Base-by-base conservation (phyloP, 2,329 filamentous ascomycete species). In the Gnomoniopsis smithogilvyi region DNA sequence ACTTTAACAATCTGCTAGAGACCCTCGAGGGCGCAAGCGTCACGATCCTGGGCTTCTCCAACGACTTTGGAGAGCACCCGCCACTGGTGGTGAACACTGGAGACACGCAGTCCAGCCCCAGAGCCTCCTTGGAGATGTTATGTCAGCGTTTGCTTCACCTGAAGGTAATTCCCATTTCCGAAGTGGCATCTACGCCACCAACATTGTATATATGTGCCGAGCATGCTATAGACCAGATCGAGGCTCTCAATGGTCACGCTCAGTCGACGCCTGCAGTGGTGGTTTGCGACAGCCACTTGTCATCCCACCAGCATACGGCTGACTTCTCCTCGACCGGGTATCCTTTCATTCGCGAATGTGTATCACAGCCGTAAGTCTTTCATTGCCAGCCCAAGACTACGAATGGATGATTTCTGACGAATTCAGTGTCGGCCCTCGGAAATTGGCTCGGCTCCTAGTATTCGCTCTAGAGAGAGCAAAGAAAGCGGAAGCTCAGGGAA, bases 361-460 rank as follows among this genome's bases (percentile, higher is more conserved):
- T 62, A 14, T 57, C 60, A 30, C 60, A 62, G 24, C 60, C 60
- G 59, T 61, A 51, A 58, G 59, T 55, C 2, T 24, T 30, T 19
- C 7, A 11, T 26, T 21, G 19, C n/a, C 14, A 4, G 8, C 22
- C 17, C 7, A 11, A 33, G 17, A 12, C n/a, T 34, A 41, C 15
- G 3, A 26, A 10, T 14, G 33, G 17, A 14, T 30, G 8, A 4
- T 30, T 30, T 30, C 53, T 55, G 14, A 55, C 45, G 3, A 3
- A 26, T 21, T 4, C 53, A 55, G 53, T n/a, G 36, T 55, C 15
- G 53, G 53, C 6, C 53, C 53, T 4, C 53, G 53, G 7, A 55
- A 55, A 26, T 3, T 55, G 43, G 53, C 53, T 12, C 48, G 43
- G 53, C 34, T 55, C 21, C 45, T 55, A 8, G 45, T 15, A 8